Conservation (phyloP, 2,329 filamentous ascomycete genomes). For the Botryotinia globosa region DNA sequence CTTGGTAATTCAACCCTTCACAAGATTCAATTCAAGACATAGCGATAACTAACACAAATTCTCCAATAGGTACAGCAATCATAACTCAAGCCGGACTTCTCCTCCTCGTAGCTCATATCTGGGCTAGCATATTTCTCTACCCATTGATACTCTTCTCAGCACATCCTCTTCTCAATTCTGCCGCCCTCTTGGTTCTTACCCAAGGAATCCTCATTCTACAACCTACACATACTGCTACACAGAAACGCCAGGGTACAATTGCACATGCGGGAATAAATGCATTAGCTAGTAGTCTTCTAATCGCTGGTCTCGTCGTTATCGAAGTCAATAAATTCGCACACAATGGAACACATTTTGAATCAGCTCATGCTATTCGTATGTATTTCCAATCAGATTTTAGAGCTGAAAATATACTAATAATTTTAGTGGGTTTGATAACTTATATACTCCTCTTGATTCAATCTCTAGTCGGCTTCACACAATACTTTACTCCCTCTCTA, state of each 20-base stretch:
- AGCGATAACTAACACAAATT: conserved; percentile 26
- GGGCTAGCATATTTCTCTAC: conserved; percentile 70
- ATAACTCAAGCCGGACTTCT: conserved; percentile 76
- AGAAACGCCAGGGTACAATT: conserved; percentile 63
- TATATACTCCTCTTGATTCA: conserved; percentile 70
- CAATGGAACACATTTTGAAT: conserved; percentile 70
- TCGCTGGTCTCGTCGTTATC: conserved; percentile 67
- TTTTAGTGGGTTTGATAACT: conserved; percentile 62
- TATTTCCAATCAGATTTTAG: background rate
- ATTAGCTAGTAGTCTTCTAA: conserved; percentile 50
- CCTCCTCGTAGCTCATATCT: conserved; percentile 73
- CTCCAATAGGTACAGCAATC: conserved; percentile 66
- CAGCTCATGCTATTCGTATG: conserved; percentile 65
- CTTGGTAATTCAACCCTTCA: conserved; percentile 54
- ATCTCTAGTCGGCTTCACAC: conserved; percentile 74
- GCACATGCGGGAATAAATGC: conserved; percentile 70
- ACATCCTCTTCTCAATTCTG: conserved; percentile 70
- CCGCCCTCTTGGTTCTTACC: conserved; percentile 70
- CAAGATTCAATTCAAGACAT: background rate
- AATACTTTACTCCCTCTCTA: conserved; percentile 70
- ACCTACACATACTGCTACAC: conserved; percentile 72
- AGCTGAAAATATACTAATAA: background rate
- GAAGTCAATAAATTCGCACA: conserved; percentile 79
- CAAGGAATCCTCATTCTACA: conserved; percentile 84
- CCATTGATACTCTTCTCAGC: conserved; percentile 77